Evolutionary conservation across 495 filamentous ascomycete species (phyloP).

Genomic region (Pyrenula massariospora): DNA sequence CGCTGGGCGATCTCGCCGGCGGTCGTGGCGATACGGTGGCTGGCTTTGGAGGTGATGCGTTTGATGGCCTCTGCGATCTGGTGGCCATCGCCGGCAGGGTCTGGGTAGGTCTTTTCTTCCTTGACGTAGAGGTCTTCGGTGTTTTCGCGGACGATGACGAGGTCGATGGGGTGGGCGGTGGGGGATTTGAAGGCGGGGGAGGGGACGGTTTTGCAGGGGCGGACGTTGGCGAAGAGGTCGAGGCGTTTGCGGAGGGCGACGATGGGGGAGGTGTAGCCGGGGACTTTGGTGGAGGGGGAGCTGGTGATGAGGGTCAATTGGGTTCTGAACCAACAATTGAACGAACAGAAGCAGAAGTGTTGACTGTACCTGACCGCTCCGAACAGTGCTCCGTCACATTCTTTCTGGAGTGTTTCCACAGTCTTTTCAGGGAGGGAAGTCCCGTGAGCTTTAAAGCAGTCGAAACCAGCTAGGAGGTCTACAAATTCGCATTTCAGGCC

Average conservation of each 20-base stretch:
- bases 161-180: constrained; percentile 61
- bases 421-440: constrained; percentile 82
- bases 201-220: constrained; percentile 79
- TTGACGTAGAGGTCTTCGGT: constrained; percentile 99
- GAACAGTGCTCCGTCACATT: constrained; percentile 94
- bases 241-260: constrained; percentile 93
- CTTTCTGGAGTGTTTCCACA: constrained; percentile 67
- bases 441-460: constrained; percentile 82
- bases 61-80: constrained; percentile 96
- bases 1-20: constrained; percentile 89
- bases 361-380: constrained; percentile 66
- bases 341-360: not conserved
- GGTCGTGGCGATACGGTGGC: constrained; percentile 73
- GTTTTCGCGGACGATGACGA: constrained; percentile 97
- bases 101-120: constrained; percentile 74
- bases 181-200: constrained; percentile 28
- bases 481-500: constrained; percentile 88
- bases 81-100: constrained; percentile 49
- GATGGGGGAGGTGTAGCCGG: constrained; percentile 94
- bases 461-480: constrained; percentile 83
- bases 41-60: constrained; percentile 79
- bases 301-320: constrained; percentile 13
- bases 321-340: not conserved
- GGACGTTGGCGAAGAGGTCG: constrained; percentile 93
- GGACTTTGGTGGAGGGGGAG: constrained; percentile 78